These are phyloP conservation scores for Mycena haematopus DNA, from an alignment of 768 basidiomycete genomes.

Conservation along the genomic window DNA sequence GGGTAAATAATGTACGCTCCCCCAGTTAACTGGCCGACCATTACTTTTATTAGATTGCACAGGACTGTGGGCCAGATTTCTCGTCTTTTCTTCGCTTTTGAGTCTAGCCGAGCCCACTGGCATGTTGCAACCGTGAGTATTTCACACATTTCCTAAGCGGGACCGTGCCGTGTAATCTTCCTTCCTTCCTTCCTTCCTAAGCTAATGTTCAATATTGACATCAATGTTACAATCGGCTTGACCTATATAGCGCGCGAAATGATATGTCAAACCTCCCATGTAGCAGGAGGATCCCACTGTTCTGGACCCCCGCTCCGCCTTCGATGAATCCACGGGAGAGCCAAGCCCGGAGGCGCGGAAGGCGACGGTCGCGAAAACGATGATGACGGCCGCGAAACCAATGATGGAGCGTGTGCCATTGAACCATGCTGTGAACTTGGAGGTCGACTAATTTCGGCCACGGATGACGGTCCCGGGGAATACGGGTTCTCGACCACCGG, in stretches of 20 bases:
- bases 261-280: neutral
- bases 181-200: neutral
- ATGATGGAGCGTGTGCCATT: neutral
- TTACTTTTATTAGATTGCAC: conserved; percentile 5
- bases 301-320: neutral
- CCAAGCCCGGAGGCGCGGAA: neutral
- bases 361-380: neutral
- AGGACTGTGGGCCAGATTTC: too few species aligned
- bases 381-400: neutral
- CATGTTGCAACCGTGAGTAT: too few species aligned
- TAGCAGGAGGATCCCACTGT: neutral
- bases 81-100: too few species aligned
- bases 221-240: too few species aligned
- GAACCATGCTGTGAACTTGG: conserved; percentile 10
- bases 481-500: conserved; percentile 14
- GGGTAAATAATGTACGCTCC: neutral
- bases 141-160: too few species aligned
- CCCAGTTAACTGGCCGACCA: neutral
- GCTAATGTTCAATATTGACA: neutral
- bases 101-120: too few species aligned
- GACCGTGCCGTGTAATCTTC: too few species aligned
- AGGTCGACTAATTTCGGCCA: conserved; percentile 16
- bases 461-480: neutral
- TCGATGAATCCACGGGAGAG: conserved; percentile 26
- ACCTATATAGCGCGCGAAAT: neutral